Conservation (phyloP, 2,329 filamentous ascomycete species). For the Paecilomyces niveus region DNA sequence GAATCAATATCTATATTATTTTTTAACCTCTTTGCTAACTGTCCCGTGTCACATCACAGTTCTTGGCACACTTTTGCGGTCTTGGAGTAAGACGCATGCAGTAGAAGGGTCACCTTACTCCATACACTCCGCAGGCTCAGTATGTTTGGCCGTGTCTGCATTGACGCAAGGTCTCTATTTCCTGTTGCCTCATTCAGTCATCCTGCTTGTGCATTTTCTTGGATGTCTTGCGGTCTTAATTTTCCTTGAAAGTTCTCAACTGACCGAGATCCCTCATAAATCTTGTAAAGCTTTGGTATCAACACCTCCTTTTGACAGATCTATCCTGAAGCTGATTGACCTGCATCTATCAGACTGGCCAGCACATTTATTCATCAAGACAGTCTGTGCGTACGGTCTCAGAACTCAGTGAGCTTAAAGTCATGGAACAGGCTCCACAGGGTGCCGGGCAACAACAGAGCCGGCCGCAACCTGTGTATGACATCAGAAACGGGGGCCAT, state of each 20-base stretch:
- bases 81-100: not conserved
- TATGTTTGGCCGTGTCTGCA: not conserved
- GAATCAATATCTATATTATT: not conserved
- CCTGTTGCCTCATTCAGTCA: not conserved
- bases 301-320: not conserved
- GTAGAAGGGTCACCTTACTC: not conserved
- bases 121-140: not conserved
- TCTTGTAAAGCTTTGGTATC: not conserved
- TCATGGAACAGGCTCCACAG: constrained; percentile 52
- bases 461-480: constrained; percentile 61
- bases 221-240: not conserved
- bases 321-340: not conserved
- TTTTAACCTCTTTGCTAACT: not conserved
- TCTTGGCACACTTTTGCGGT: not conserved
- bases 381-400: not conserved
- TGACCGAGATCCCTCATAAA: not conserved
- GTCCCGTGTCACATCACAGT: not conserved
- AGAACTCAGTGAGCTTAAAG: not conserved
- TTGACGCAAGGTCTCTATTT: not conserved
- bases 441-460: constrained; percentile 52
- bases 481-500: constrained; percentile 66
- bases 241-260: not conserved
- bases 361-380: not conserved
- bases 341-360: not conserved
- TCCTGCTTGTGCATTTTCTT: not conserved